Conservation (phyloP, 495 filamentous ascomycete genomes). For the Extremus antarcticus region DNA sequence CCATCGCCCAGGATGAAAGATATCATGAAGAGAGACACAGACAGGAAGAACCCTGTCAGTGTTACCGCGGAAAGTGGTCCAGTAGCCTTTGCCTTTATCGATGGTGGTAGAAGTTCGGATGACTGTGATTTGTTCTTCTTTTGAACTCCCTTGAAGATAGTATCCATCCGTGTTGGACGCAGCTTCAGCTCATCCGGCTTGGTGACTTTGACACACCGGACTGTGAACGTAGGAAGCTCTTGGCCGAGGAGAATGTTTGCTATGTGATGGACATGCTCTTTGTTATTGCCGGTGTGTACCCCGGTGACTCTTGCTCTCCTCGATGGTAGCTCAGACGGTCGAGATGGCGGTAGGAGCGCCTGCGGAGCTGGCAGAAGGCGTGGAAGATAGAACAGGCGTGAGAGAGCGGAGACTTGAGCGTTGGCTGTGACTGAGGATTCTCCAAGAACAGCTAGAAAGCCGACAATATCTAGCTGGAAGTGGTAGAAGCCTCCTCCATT, state of each 20-base stretch:
- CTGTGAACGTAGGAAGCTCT: conserved; percentile 8
- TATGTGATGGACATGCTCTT: conserved; percentile 27
- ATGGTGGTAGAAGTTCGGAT: neutral
- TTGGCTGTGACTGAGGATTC: conserved; percentile 33
- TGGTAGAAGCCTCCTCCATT: conserved; percentile 6
- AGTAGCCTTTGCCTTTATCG: conserved; percentile 25
- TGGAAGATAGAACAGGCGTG: conserved; percentile 30
- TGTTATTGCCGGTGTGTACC: conserved; percentile 28
- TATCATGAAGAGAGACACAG: conserved; percentile 27
- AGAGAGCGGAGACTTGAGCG: conserved; percentile 32
- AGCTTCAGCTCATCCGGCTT: conserved; percentile 13
- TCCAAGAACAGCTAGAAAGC: conserved; percentile 34
- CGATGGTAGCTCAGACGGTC: conserved; percentile 24
- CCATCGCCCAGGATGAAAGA: conserved; percentile 32
- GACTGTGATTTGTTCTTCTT: neutral
- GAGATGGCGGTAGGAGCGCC: conserved; percentile 26
- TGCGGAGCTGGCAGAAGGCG: conserved; percentile 33
- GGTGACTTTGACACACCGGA: conserved; percentile 34
- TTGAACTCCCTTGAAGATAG: neutral
- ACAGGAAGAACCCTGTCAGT: conserved; percentile 32
- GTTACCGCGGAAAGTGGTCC: conserved; percentile 32
- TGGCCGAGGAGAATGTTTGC: conserved; percentile 28
- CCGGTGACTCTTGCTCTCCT: conserved; percentile 24
- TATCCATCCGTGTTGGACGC: neutral
- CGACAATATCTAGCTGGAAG: conserved; percentile 34